phyloP scores from a whole-genome alignment of 352 stramenopile species.

The Nothophytophthora sp. region DNA sequence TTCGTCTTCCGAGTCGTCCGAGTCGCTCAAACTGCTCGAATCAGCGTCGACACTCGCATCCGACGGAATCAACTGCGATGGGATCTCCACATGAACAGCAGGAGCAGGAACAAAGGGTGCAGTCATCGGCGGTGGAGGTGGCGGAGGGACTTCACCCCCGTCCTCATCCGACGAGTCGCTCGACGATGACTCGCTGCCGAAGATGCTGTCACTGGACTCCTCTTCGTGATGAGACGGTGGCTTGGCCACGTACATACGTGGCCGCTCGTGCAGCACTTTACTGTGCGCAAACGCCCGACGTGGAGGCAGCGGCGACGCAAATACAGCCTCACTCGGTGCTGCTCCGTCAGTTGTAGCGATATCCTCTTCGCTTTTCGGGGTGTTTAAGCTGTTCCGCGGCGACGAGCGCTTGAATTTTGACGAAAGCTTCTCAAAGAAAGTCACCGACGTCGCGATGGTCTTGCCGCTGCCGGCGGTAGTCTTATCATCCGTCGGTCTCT shows the following conservation, averaged over 20 bases:
- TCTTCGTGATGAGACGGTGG: slow-evolving; percentile 65
- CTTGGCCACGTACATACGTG: slow-evolving; percentile 80
- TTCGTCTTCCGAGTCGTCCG: slow-evolving; percentile 31
- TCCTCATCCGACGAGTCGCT: slow-evolving; percentile 45
- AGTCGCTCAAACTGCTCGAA: slow-evolving; percentile 49
- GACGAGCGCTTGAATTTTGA: slow-evolving; percentile 84
- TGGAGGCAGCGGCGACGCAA: slow-evolving; percentile 25
- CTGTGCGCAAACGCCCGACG: slow-evolving; percentile 22
- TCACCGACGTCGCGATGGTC: slow-evolving; percentile 49
- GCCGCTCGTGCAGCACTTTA: slow-evolving; percentile 63
- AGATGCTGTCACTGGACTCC: slow-evolving; percentile 88
- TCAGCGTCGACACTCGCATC: slow-evolving; percentile 56
- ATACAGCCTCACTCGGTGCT: slow-evolving; percentile 11
- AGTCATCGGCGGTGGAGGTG: slow-evolving; percentile 35
- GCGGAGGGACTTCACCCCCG: slow-evolving; percentile 38
- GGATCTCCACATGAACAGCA: slow-evolving; percentile 15
- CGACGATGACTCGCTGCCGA: slow-evolving; percentile 71
- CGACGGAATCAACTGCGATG: slow-evolving; percentile 30
- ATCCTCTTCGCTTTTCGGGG: slow-evolving; percentile 23
- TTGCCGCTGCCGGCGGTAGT: slow-evolving; percentile 14
- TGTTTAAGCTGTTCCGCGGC: slow-evolving; percentile 30
- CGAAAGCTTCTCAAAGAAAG: slow-evolving; percentile 86
- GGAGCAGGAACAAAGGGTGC: slow-evolving; percentile 8
- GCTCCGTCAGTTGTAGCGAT: slow-evolving; percentile 10
- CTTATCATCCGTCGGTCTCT: slow-evolving; percentile 40